phyloP scores from a whole-genome alignment of 306 rosid genomes.

The Cicer yamashitae region DNA sequence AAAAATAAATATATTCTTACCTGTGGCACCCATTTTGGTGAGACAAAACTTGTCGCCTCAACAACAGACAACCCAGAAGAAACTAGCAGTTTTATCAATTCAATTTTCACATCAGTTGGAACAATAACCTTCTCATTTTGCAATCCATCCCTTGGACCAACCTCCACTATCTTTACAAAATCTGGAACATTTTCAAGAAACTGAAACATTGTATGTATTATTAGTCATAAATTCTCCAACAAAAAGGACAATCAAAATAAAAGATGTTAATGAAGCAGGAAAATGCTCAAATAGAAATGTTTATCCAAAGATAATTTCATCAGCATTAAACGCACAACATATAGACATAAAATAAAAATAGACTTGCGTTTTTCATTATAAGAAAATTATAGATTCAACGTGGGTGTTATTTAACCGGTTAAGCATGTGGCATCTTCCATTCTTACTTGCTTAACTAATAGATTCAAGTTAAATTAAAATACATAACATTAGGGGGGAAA shows the following conservation, averaged over 20 bases:
- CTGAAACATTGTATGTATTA: slow-evolving; percentile 45
- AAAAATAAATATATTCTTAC: slow-evolving; percentile 46
- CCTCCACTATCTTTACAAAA: slow-evolving; percentile 88
- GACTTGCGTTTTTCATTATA: not conserved
- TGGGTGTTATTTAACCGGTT: slow-evolving; percentile 14
- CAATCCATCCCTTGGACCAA: slow-evolving; percentile 91
- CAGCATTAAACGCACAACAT: slow-evolving; percentile 14
- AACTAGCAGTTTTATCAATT: slow-evolving; percentile 75
- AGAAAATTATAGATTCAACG: slow-evolving; percentile 32
- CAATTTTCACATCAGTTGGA: slow-evolving; percentile 80
- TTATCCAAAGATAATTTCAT: slow-evolving; percentile 14
- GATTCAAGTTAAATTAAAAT: slow-evolving; percentile 37
- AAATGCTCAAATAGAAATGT: slow-evolving; percentile 23
- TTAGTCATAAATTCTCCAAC: slow-evolving; percentile 40
- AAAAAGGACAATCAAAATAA: slow-evolving; percentile 18
- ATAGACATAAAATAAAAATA: slow-evolving; percentile 24
- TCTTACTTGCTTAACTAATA: slow-evolving; percentile 29
- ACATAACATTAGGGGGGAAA: slow-evolving; percentile 4
- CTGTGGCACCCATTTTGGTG: slow-evolving; percentile 98
- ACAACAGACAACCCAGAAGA: slow-evolving; percentile 81
- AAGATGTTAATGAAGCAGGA: slow-evolving; percentile 20
- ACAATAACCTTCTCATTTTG: slow-evolving; percentile 85
- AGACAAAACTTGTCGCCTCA: slow-evolving; percentile 94
- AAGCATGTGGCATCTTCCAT: slow-evolving; percentile 19
- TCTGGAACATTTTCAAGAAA: slow-evolving; percentile 62